Base-by-base conservation (phyloP, 2,329 filamentous ascomycete species). In the Penicillium sp. region DNA sequence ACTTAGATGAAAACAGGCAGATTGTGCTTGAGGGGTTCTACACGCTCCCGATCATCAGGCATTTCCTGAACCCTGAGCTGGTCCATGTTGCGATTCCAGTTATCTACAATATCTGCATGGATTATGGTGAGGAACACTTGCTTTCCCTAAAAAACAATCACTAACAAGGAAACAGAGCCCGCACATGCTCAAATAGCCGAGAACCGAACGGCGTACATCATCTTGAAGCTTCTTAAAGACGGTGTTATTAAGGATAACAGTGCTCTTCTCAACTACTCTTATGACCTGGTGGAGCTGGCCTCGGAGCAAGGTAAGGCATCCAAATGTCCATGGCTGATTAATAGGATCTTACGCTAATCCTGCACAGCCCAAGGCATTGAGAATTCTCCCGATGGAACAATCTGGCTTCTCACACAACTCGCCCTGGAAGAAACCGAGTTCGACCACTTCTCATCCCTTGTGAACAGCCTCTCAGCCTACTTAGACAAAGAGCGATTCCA, bases 61-160 rank as follows among this genome's bases (percentile, higher is more conserved):
- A 75, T 54, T 68, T 79, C 37, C 64, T 70, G 28, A 74, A 76
- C 28, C 71, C 74, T 0, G 72, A 72, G 2, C 71, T 81, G 37
- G 69, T 75, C 17, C 72, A 78, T 60, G 73, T 81, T 28, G 75
- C 75, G 28, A 76, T 81, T 60, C 77, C 78, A 60, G 79, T 81
- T 49, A 72, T 81, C 47, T 81, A 79, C 69, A 82, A 82, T 60
- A 76, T 80, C 55, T 81, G 79, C 66, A 73, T 77, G 60, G 80
- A 81, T 62, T 81, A 74, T 68, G 79, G 79, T 81, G 65, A 56
- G 68, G 40, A 30, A 26, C 9, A 53, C 24, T 17, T 19, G 15
- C 13, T 6, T 17, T 38, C 10, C 5, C 1, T 12, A 40, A 12
- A 28, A 22, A 22, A 17, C 30, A 15, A 22, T n/a, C 56, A 54